A percentile compares a stretch with the other conserved stretches of the same genome.
phyloP scores from a whole-genome alignment of 306 rosid species.

The Sesbania bispinosa region DNA sequence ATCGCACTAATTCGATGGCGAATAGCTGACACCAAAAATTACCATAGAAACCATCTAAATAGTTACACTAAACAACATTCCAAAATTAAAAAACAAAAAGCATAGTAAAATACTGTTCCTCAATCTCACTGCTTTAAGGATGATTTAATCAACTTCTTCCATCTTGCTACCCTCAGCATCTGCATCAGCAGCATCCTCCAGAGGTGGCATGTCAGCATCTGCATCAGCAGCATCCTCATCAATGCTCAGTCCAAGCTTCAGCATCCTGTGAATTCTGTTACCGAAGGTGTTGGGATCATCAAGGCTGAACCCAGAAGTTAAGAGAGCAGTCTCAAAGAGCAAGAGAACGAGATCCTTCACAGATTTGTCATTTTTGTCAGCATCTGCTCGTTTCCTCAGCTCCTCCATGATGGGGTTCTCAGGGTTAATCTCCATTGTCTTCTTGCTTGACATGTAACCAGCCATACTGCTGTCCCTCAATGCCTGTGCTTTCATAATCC shows the following conservation, averaged over 20 bases:
- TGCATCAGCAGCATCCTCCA: constrained; percentile 76
- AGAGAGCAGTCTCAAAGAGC: constrained; percentile 84
- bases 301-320: constrained; percentile 94
- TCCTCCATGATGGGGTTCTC: constrained; percentile 97
- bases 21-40: not conserved
- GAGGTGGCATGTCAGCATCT: constrained; percentile 84
- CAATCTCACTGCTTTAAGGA: not conserved
- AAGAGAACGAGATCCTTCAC: constrained; percentile 90
- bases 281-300: constrained; percentile 97
- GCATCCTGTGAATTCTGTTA: constrained; percentile 93
- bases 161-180: constrained; percentile 96
- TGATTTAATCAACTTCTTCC: constrained; percentile 90
- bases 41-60: too few species aligned
- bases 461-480: constrained; percentile 92
- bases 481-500: constrained; percentile 96
- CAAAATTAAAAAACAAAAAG: constrained; percentile 15
- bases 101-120: not conserved
- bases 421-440: constrained; percentile 95
- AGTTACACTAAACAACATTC: not conserved
- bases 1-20: too few species aligned
- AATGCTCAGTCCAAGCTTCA: constrained; percentile 90
- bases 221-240: constrained; percentile 68
- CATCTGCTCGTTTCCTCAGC: constrained; percentile 82
- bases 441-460: constrained; percentile 94
- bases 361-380: constrained; percentile 87